These are phyloP conservation scores for Monilinia fructicola DNA, from an alignment of 2,329 filamentous ascomycete genomes.

Conservation along the genomic window DNA sequence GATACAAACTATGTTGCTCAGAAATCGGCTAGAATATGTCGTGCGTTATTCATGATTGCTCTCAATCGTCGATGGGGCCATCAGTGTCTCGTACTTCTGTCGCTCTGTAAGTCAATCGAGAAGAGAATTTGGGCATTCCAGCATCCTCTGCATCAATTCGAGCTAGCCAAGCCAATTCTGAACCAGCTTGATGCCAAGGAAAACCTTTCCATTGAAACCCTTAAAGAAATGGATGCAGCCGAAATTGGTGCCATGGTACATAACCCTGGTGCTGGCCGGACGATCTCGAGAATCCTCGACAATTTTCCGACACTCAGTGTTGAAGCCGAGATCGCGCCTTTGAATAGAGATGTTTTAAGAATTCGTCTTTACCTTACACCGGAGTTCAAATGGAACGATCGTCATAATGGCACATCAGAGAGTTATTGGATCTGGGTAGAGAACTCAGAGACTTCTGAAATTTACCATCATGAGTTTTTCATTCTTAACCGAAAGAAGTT, in stretches of 20 bases:
- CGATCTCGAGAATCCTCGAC: conserved; percentile 75
- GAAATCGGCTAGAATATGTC: conserved; percentile 90
- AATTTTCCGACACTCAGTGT: conserved; percentile 91
- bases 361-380: conserved; percentile 83
- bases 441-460: conserved; percentile 95
- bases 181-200: conserved; percentile 83
- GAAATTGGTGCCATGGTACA: conserved; percentile 92
- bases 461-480: conserved; percentile 97
- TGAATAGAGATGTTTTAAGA: conserved; percentile 92
- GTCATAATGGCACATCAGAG: conserved; percentile 88
- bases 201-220: conserved; percentile 70
- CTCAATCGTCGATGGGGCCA: conserved; percentile 94
- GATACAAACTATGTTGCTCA: conserved; percentile 95
- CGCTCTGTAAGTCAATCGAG: conserved; percentile 94
- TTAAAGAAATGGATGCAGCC: conserved; percentile 89
- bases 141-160: conserved; percentile 93
- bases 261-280: conserved; percentile 82
- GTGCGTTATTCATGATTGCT: conserved; percentile 95
- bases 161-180: conserved; percentile 79
- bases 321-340: conserved; percentile 89
- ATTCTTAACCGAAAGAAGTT: conserved; percentile 88
- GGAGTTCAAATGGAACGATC: conserved; percentile 93
- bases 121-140: conserved; percentile 93
- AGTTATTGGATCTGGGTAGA: conserved; percentile 99
- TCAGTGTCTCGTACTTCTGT: conserved; percentile 87